Percentiles rank a stretch among this genome's conserved stretches.
These are phyloP conservation scores for Leptosphaerulina australis DNA, from an alignment of 2,329 filamentous ascomycete genomes.

Conservation along the genomic window DNA sequence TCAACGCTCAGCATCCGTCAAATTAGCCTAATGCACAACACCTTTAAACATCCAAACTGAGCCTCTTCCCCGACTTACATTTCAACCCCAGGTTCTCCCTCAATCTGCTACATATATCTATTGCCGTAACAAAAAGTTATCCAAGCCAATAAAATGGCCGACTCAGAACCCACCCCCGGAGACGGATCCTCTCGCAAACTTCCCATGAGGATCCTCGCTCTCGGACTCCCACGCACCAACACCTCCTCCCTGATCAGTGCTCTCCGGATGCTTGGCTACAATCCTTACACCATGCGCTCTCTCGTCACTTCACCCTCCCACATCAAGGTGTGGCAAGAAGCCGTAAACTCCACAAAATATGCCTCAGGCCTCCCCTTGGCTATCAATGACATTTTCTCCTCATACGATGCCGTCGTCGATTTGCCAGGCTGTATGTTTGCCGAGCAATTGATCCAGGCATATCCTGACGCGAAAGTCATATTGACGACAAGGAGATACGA, in stretches of 20 bases:
- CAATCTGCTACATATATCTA: no score
- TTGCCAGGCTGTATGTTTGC: constrained; percentile 39
- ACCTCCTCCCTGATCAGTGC: constrained; percentile 59
- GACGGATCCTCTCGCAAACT: neutral
- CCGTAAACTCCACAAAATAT: constrained; percentile 32
- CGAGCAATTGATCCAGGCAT: constrained; percentile 37
- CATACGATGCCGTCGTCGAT: constrained; percentile 48
- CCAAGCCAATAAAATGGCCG: neutral
- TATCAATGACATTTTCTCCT: constrained; percentile 52
- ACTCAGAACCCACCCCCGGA: neutral
- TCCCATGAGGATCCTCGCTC: constrained; percentile 73
- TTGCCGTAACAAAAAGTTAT: no score
- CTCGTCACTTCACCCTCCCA: constrained; percentile 28
- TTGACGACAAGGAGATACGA: constrained; percentile 38
- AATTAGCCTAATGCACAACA: constrained; percentile 10
- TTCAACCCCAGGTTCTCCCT: neutral
- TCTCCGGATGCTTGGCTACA: constrained; percentile 54
- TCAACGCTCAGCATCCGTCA: neutral
- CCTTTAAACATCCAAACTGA: neutral
- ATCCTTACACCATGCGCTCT: constrained; percentile 32
- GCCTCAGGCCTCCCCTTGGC: constrained; percentile 28
- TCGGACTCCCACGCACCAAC: constrained; percentile 73
- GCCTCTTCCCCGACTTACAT: neutral
- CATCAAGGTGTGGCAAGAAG: constrained; percentile 40
- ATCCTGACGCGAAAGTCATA: constrained; percentile 44